phyloP scores from a whole-genome alignment of 2,329 filamentous ascomycete genomes.

The Clarireedia paspali region DNA sequence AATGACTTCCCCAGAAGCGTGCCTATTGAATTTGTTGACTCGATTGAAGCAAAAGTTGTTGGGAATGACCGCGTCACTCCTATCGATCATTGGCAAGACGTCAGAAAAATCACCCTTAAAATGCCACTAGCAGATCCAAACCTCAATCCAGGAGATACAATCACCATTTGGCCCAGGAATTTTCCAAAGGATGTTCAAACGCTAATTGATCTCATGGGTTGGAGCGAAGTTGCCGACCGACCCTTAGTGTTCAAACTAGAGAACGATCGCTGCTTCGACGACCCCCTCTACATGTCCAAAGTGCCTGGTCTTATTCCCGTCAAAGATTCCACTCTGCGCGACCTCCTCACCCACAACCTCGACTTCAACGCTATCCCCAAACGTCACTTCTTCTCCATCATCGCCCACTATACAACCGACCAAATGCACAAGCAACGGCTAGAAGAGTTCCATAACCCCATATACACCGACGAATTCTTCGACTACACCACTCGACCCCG shows the following conservation, averaged over 20 bases:
- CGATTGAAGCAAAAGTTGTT: constrained; percentile 36
- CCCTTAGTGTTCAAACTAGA: constrained; percentile 47
- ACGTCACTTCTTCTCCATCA: constrained; percentile 73
- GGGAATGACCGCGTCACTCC: constrained; percentile 72
- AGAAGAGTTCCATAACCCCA: constrained; percentile 71
- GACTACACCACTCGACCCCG: constrained; percentile 91
- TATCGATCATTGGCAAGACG: constrained; percentile 81
- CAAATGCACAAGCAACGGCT: constrained; percentile 71
- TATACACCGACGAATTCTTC: constrained; percentile 83
- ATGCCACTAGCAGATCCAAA: constrained; percentile 32
- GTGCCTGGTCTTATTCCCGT: constrained; percentile 27
- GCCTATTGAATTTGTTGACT: background rate
- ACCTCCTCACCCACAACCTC: constrained; percentile 71
- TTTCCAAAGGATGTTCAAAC: constrained; percentile 71
- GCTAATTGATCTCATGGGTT: constrained; percentile 72
- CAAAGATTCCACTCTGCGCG: constrained; percentile 49
- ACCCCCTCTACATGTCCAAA: constrained; percentile 25
- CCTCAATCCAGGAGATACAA: constrained; percentile 66
- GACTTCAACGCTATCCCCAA: constrained; percentile 88
- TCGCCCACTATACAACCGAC: constrained; percentile 69
- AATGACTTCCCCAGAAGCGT: background rate
- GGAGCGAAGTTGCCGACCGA: constrained; percentile 64
- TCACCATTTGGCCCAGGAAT: constrained; percentile 83
- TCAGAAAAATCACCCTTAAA: constrained; percentile 66
- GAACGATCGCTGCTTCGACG: constrained; percentile 20